Evolutionary conservation across 2,329 filamentous ascomycete species (phyloP), one percentile per base, ranked within the genome.

Genomic region (Xylariales sp.): DNA sequence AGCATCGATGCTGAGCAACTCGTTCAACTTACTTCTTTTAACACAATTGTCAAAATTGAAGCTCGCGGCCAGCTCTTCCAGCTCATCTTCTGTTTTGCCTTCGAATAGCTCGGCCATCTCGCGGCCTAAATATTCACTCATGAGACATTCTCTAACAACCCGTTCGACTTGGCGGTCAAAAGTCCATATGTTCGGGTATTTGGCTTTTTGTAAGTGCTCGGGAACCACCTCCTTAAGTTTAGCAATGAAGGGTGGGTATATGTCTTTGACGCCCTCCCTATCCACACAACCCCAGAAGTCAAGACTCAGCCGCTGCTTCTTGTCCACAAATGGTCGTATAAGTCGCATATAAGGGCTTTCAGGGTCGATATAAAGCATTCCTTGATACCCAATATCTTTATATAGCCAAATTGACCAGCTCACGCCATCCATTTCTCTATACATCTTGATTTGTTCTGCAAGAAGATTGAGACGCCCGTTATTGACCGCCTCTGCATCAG

Each of bases 21-120:
- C 59, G 44, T 78, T 78, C 47, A 79, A 48, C 1, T 61, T 63
- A 29, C 73, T 64, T 21, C 76, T 55, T 50, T 67, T 67, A 27
- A 72, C 41, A 47, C 76, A 80, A 29, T 72, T 64, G 32, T 78
- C 72, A 47, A 77, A 68, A 18, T 63, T 62, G 48, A 81, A 81
- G 40, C 57, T 58, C 12, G 53, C 59, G 1, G 72, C 73, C 30
- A 77, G 55, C 40, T 69, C 70, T 42, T 81, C 76, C 17, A 81
- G 49, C 45, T 79, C 68, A 19, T 69, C 65, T 37, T 68, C 53
- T 0, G 55, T 63, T 61, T 72, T 74, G 4, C 59, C 70, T 28
- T 60, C 55, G 46, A 81, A 81, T 21, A 76, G 54, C 47, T 69
- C 67, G 1, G 74, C 75, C 53, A 76, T 70, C 51, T 81, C 77